Conservation (phyloP, 495 filamentous ascomycete genomes). For the Hyaloscypha bicolor region DNA sequence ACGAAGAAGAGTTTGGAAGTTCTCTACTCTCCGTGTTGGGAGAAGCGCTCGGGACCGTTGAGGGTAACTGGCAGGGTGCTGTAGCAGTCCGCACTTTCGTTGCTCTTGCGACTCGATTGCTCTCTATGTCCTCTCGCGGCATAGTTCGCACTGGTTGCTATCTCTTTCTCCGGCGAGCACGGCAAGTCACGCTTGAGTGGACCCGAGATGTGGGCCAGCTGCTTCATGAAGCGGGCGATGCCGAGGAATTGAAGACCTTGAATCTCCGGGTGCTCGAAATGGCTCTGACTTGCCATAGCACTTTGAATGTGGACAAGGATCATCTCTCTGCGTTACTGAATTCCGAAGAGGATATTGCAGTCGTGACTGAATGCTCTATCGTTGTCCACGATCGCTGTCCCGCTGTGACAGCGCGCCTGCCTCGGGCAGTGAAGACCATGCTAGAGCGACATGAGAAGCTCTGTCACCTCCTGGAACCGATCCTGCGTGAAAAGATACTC, state of each 20-base stretch:
- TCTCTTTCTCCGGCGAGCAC: conserved; percentile 20
- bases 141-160: conserved; percentile 23
- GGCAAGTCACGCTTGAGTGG: conserved; percentile 26
- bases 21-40: conserved; percentile 31
- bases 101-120: conserved; percentile 30
- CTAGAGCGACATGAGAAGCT: conserved; percentile 9
- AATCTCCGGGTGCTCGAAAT: conserved; percentile 36
- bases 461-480: conserved; percentile 12
- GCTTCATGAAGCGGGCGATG: conserved; percentile 20
- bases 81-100: conserved; percentile 36
- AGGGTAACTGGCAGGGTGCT: conserved; percentile 44
- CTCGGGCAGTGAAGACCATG: conserved; percentile 4
- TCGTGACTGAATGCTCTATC: conserved; percentile 26
- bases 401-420: conserved; percentile 9
- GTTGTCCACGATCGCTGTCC: conserved; percentile 27
- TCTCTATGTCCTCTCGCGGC: conserved; percentile 34
- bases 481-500: conserved; percentile 14
- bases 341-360: conserved; percentile 10
- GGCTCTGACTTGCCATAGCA: conserved; percentile 35
- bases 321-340: conserved; percentile 3
- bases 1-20: conserved; percentile 34
- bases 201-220: conserved; percentile 15
- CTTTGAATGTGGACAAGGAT: conserved; percentile 25
- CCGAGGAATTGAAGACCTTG: conserved; percentile 30
- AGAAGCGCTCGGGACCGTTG: conserved; percentile 30